Evolutionary conservation across 805 yeast genomes (phyloP), one percentile per base, ranked within the genome.

Genomic region (Yarrowia sp.): DNA sequence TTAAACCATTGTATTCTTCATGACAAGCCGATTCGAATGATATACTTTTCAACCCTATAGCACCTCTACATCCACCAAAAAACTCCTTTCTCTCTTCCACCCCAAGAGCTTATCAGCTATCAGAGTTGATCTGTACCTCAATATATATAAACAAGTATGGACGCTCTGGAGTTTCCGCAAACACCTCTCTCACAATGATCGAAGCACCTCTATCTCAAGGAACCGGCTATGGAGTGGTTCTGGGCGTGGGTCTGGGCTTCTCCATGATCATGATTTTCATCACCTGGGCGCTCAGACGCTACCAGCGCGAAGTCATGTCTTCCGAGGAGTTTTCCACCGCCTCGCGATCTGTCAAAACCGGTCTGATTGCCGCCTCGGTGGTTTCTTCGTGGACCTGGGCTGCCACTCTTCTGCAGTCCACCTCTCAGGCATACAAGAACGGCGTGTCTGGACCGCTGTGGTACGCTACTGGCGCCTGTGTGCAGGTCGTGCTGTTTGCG

Each of bases 311-410:
- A 77, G 84, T 90, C 68, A 88, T 92, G 78, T 91, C 97, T 8
- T 92, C 97, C 4, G 98, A 93, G 79, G 97, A 92, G 75, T 93
- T 93, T 73, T 86, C 96, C 2, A 92, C 97, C 6, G 97, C 97
- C 42, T 97, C 97, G 71, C 85, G 97, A 75, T 82, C 91, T 3
- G 96, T 93, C 49, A 90, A 89, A 73, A 87, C 94, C 0, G 95
- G 95, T 60, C 81, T 93, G 71, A 88, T 92, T 70, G 87, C 94
- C 6, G 87, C 96, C 9, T 97, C 97, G 9, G 97, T 93, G 38
- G 97, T 92, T 9, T 87, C 94, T 13, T 87, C 94, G 9, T 93
- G 98, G 98, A 92, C 97, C 10, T 88, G 92, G 92, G 90, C 90
- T n/a, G 91, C 92, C 3, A 90, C 96, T 1, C 78, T 90, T 58